Evolutionary conservation across 768 basidiomycete species (phyloP), one percentile per base, ranked within the genome.

Genomic region (Megacollybia marginata): DNA sequence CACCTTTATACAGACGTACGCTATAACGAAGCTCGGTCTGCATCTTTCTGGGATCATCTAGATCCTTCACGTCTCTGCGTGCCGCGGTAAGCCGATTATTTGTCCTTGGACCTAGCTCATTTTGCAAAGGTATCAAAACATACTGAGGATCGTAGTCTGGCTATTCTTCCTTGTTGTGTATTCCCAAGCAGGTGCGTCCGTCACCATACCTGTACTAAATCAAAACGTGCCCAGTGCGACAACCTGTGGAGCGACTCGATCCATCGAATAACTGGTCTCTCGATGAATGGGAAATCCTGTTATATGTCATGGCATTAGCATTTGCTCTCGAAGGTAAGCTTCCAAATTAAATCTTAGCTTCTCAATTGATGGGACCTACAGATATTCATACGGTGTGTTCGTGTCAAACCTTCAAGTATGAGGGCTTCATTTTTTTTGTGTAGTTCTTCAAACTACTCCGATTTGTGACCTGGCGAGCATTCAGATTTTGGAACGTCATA

Each of bases 31-130:
- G 64, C 67, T 20, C 78, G 75, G 10, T 68, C 71, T 36, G 62
- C 66, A 42, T 71, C 71, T 0, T 81, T 91, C 57, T 85, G 80
- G 79, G 75, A 72, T 36, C 89, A 86, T 59, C 57, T 94, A 15
- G 77, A 94, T 57, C 81, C 90, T 4, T 71, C 83, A 4, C 79
- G 92, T 32, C 68, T 96, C 43, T 80, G 80, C 33, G 90, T 95
- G 19, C 93, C 93, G 31, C 74, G 80, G 84, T 83, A 55, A 43
- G 59, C 33, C 8, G 18, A 33, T 33, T 13, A 19, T 9, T 32
- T n/a, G 6, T 43, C 34, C 19, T n/a, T 48, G 5, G 12, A 16
- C 16, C 44, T 47, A 34, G 18, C 33, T 13, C 33, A 23, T 13
- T 7, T 13, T 45, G 16, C 47, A 5, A 19, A 85, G 89, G 48